phyloP scores from a whole-genome alignment of 176 grass and related monocot genomes.

The Oryza coarctata region DNA sequence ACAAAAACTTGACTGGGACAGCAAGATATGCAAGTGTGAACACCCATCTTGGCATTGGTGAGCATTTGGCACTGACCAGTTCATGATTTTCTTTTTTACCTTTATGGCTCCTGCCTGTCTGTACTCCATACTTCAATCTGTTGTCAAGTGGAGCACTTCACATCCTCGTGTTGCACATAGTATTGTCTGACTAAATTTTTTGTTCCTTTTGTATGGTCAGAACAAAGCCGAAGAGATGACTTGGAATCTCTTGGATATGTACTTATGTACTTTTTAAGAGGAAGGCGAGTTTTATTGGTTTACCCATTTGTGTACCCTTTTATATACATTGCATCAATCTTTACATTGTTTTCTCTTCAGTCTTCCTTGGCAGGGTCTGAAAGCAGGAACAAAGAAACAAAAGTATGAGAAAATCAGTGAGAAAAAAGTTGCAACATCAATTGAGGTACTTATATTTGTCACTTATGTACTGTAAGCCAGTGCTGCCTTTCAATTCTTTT shows the following conservation, averaged over 20 bases:
- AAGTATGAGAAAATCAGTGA: constrained; percentile 96
- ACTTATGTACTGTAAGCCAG: constrained; percentile 4
- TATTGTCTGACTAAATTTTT: neutral
- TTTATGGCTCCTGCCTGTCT: constrained; percentile 5
- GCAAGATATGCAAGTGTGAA: constrained; percentile 94
- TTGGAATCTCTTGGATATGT: constrained; percentile 99
- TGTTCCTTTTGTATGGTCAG: constrained; percentile 36
- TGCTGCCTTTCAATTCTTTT: constrained; percentile 8
- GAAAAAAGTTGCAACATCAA: constrained; percentile 95
- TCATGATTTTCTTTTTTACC: neutral
- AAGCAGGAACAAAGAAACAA: constrained; percentile 96
- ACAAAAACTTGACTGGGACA: constrained; percentile 94
- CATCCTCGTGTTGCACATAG: constrained; percentile 1
- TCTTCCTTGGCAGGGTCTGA: constrained; percentile 98
- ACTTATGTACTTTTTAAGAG: constrained; percentile 96
- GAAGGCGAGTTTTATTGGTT: constrained; percentile 65
- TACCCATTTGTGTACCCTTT: neutral
- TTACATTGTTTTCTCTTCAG: constrained; percentile 47
- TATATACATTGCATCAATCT: neutral
- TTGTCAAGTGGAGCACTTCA: neutral
- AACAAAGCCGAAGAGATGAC: constrained; percentile 99
- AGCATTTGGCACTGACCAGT: constrained; percentile 33
- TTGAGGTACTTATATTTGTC: constrained; percentile 56
- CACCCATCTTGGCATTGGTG: constrained; percentile 98
- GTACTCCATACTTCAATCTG: constrained; percentile 3